These are phyloP conservation scores for Alternaria gaisen DNA, from an alignment of 2,329 filamentous ascomycete species.

Conservation along the genomic window DNA sequence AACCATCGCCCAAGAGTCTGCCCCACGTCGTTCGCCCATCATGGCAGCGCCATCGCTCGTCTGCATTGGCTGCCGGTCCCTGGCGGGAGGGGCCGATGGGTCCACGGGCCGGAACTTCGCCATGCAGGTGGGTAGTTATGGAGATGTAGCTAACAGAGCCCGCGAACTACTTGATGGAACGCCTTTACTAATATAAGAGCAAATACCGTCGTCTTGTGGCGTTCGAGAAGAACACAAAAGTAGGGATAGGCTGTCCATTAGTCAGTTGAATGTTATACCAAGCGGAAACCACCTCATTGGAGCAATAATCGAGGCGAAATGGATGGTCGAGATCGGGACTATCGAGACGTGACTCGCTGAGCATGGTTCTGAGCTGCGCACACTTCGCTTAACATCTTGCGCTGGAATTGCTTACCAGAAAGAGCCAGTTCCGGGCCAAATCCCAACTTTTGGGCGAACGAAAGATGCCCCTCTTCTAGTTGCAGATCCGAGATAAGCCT, in stretches of 20 bases:
- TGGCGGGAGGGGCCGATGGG: background rate
- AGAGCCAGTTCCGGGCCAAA: conserved; percentile 10
- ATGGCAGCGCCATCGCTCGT: background rate
- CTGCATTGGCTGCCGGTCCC: background rate
- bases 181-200: background rate
- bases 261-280: background rate
- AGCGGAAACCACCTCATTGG: background rate
- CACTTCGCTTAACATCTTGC: conserved; percentile 22
- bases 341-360: background rate
- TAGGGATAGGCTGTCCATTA: background rate
- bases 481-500: background rate
- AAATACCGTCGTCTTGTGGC: background rate
- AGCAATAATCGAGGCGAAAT: background rate
- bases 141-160: conserved; percentile 13
- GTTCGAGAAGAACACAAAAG: background rate
- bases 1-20: conserved; percentile 12
- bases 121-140: conserved; percentile 10
- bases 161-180: background rate
- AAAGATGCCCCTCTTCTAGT: background rate
- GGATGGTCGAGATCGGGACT: background rate
- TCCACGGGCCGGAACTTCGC: conserved; percentile 11
- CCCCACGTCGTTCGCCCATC: conserved; percentile 2
- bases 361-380: conserved; percentile 10
- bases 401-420: conserved; percentile 30
- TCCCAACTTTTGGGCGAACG: conserved; percentile 1